Percentiles rank a stretch among this genome's conserved stretches.
Evolutionary conservation across 1,284 basidiomycete species (phyloP).

Genomic region (Apiotrichum gracile): DNA sequence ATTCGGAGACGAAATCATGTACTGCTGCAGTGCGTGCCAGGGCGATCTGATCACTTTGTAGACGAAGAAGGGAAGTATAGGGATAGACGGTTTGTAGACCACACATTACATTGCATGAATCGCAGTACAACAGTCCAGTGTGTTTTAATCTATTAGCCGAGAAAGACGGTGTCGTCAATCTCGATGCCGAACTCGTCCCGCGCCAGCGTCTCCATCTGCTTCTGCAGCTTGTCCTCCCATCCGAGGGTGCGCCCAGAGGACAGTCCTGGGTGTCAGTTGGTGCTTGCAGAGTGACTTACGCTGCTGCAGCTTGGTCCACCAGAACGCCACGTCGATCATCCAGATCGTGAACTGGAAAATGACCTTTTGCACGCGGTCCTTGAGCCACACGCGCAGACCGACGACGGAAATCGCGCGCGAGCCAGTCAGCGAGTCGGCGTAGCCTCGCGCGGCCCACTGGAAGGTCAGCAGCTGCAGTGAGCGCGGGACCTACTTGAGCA

Average conservation of each 20-base stretch:
- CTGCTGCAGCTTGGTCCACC: slow-evolving; percentile 37
- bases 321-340: slow-evolving; percentile 49
- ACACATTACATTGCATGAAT: slow-evolving; percentile 6
- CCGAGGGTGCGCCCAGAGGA: slow-evolving; percentile 33
- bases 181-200: slow-evolving; percentile 51
- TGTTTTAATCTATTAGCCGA: slow-evolving; percentile 29
- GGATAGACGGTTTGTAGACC: neutral
- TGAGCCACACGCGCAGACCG: slow-evolving; percentile 42
- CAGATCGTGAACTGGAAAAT: slow-evolving; percentile 48
- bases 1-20: slow-evolving; percentile 48
- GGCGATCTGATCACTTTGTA: slow-evolving; percentile 45
- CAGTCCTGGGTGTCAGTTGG: neutral
- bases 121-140: neutral
- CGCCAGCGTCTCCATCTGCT: slow-evolving; percentile 48
- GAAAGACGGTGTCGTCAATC: slow-evolving; percentile 46
- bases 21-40: slow-evolving; percentile 45
- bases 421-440: slow-evolving; percentile 53
- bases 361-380: slow-evolving; percentile 41
- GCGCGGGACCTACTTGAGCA: slow-evolving; percentile 54
- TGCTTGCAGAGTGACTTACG: slow-evolving; percentile 25
- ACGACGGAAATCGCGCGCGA: slow-evolving; percentile 46
- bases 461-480: slow-evolving; percentile 2
- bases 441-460: slow-evolving; percentile 49
- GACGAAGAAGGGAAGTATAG: neutral
- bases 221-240: slow-evolving; percentile 43